phyloP scores from a whole-genome alignment of 345 rosid species.

The Bruguiera gymnorhiza region DNA sequence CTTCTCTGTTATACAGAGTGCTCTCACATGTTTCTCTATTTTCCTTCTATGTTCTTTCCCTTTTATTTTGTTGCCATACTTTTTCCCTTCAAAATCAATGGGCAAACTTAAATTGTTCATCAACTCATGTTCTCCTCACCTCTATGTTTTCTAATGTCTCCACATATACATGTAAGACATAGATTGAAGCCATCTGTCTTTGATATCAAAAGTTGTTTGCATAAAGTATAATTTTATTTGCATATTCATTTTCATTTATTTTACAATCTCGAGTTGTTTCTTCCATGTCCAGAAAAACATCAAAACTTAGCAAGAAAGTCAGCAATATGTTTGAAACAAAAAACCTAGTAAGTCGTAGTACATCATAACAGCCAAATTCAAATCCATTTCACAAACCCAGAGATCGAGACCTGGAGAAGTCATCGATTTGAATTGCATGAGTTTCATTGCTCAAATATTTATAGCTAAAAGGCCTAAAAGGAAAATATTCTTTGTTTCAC shows the following conservation, averaged over 20 bases:
- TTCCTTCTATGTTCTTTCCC: background rate
- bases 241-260: background rate
- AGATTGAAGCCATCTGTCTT: background rate
- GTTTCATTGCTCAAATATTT: background rate
- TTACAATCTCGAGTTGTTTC: background rate
- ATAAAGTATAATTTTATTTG: too few relatives aligned
- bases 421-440: background rate
- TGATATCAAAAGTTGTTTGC: background rate
- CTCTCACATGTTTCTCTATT: background rate
- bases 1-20: background rate
- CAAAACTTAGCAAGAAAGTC: too few relatives aligned
- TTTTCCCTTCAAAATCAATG: background rate
- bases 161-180: background rate
- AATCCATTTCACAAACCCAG: background rate
- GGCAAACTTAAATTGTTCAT: too few relatives aligned
- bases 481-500: background rate
- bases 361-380: background rate
- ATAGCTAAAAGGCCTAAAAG: background rate
- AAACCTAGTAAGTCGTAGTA: background rate
- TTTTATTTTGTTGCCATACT: too few relatives aligned
- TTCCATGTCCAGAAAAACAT: background rate
- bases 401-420: conserved; percentile 4
- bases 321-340: too few relatives aligned
- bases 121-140: too few relatives aligned
- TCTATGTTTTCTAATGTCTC: background rate